phyloP scores from a whole-genome alignment of 2,329 filamentous ascomycete genomes.

The Penicillium sp. region DNA sequence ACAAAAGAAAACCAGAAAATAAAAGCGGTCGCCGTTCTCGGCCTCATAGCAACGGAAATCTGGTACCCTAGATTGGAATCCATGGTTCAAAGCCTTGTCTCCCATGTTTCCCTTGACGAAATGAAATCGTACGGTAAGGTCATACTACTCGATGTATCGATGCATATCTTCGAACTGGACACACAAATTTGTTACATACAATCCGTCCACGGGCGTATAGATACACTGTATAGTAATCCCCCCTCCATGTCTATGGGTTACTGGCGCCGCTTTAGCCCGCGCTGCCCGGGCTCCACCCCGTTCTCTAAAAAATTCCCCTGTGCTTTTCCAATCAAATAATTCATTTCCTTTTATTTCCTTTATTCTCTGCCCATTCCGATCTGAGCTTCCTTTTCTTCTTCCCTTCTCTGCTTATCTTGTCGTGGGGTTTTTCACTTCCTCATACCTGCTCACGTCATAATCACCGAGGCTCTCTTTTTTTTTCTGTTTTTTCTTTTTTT shows the following conservation, averaged over 20 bases:
- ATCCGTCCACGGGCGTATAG: background rate
- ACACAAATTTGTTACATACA: background rate
- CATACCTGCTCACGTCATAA: constrained; percentile 30
- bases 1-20: background rate
- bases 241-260: constrained; percentile 40
- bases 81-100: constrained; percentile 2
- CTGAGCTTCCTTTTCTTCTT: constrained; percentile 13
- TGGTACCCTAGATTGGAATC: constrained; percentile 10
- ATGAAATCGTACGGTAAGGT: constrained; percentile 1
- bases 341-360: constrained; percentile 11
- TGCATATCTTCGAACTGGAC: background rate
- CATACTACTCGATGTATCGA: background rate
- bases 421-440: constrained; percentile 6
- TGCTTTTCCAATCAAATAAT: constrained; percentile 21
- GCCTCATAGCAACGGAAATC: constrained; percentile 4
- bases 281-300: constrained; percentile 23
- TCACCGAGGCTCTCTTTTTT: constrained; percentile 27
- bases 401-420: constrained; percentile 12
- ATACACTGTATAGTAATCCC: constrained; percentile 18
- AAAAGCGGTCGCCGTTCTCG: constrained; percentile 11
- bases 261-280: constrained; percentile 30
- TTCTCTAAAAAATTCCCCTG: constrained; percentile 21
- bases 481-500: constrained; percentile 15
- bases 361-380: constrained; percentile 3
- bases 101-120: constrained; percentile 3